Conservation (phyloP, 352 stramenopile genomes). For the Blastocystis sp. region DNA sequence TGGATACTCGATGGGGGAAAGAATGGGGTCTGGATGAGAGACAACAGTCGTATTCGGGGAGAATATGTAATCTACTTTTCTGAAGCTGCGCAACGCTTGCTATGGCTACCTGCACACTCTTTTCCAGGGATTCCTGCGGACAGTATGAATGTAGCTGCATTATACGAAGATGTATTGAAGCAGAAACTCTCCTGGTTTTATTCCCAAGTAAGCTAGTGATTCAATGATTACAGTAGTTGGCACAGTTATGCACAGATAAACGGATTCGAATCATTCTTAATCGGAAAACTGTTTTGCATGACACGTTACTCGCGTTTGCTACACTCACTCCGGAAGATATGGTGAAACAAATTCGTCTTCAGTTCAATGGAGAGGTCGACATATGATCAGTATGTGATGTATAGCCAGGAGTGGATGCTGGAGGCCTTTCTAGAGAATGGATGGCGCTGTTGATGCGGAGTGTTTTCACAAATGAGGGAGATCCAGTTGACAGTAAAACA, state of each 20-base stretch:
- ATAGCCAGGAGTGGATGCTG: conserved; percentile 52
- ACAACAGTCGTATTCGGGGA: background rate
- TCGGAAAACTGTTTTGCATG: conserved; percentile 13
- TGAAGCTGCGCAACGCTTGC: background rate
- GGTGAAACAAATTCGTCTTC: conserved; percentile 50
- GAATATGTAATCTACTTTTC: conserved; percentile 1
- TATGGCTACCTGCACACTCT: background rate
- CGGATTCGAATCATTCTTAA: conserved; percentile 57
- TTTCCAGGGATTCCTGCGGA: background rate
- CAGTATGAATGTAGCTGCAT: background rate
- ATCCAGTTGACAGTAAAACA: background rate
- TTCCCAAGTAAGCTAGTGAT: background rate
- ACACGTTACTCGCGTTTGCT: conserved; percentile 51
- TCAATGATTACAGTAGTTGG: background rate
- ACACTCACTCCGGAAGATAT: conserved; percentile 41
- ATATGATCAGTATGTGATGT: background rate
- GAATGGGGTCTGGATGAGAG: background rate
- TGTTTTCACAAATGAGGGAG: background rate
- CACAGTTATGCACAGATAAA: conserved; percentile 35
- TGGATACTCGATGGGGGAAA: conserved; percentile 31
- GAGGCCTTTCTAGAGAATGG: conserved; percentile 35
- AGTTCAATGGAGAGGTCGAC: conserved; percentile 41
- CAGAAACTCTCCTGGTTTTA: conserved; percentile 45
- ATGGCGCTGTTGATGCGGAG: conserved; percentile 7
- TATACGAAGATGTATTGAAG: conserved; percentile 1